Conservation (phyloP, 257 asterid species). For the Thymus mandschuricus region DNA sequence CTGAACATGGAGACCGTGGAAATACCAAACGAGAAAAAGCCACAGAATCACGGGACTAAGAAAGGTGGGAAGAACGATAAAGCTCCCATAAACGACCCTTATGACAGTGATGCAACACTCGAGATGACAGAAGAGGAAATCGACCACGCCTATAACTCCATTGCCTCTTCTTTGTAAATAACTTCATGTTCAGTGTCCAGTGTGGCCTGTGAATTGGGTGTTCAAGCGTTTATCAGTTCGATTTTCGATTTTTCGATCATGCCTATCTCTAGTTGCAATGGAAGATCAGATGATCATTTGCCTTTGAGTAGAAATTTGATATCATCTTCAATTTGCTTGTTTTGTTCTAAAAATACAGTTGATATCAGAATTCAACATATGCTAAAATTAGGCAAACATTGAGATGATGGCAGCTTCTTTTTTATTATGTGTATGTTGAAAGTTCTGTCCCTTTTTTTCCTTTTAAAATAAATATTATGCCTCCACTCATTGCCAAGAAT, state of each 20-base stretch:
- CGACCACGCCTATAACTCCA: conserved; percentile 59
- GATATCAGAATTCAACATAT: background rate
- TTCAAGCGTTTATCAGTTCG: background rate
- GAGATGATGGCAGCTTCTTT: conserved; percentile 4
- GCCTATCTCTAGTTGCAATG: background rate
- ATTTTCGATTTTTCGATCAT: background rate
- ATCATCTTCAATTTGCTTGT: no score
- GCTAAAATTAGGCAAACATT: background rate
- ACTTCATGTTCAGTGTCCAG: background rate
- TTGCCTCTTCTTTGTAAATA: conserved; percentile 46
- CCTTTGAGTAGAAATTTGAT: no score
- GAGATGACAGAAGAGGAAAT: conserved; percentile 99
- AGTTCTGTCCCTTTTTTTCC: background rate
- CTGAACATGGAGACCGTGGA: conserved; percentile 48
- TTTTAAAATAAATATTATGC: background rate
- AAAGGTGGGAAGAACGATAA: conserved; percentile 31
- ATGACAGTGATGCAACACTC: conserved; percentile 81
- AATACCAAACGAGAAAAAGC: conserved; percentile 33
- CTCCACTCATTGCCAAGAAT: conserved; percentile 15
- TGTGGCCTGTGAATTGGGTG: background rate
- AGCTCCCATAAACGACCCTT: conserved; percentile 34
- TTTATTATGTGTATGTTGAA: background rate
- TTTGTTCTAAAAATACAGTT: no score
- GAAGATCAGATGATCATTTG: no score
- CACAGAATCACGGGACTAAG: conserved; percentile 30